These are phyloP conservation scores for Moesziomyces sp. DNA, from an alignment of 1,284 basidiomycete genomes.

Conservation along the genomic window DNA sequence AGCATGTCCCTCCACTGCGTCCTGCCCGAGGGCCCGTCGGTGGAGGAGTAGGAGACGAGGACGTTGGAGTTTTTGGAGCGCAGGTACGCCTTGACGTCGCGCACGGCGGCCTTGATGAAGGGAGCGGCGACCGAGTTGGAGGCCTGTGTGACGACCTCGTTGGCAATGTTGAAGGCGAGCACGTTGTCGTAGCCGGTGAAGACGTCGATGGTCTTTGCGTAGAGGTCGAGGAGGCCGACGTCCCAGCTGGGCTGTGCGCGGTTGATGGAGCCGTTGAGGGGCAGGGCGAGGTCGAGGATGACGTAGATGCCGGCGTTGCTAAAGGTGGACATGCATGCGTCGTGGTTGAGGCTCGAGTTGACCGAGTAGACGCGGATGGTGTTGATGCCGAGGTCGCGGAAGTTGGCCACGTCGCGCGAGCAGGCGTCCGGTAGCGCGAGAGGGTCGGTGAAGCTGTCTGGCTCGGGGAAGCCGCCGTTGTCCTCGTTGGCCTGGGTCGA, in stretches of 20 bases:
- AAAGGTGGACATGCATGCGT: conserved; percentile 83
- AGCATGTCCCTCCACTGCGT: conserved; percentile 71
- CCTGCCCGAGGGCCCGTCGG: conserved; percentile 76
- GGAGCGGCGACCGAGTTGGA: conserved; percentile 77
- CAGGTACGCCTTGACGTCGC: conserved; percentile 83
- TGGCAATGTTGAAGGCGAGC: conserved; percentile 81
- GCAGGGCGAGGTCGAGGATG: conserved; percentile 87
- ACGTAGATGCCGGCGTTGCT: conserved; percentile 85
- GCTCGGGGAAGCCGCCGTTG: conserved; percentile 76
- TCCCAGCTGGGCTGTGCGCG: conserved; percentile 81
- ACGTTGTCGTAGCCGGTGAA: conserved; percentile 71
- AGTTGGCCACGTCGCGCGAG: conserved; percentile 80
- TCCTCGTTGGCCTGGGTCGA: conserved; percentile 71
- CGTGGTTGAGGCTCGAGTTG: conserved; percentile 82
- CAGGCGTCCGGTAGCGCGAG: conserved; percentile 78
- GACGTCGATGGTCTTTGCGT: conserved; percentile 79
- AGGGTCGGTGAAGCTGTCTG: conserved; percentile 76
- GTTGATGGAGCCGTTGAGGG: conserved; percentile 86
- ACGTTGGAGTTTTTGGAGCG: conserved; percentile 74
- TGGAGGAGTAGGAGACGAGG: conserved; percentile 85
- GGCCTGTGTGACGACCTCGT: conserved; percentile 79
- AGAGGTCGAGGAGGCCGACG: conserved; percentile 82
- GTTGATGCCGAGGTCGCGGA: conserved; percentile 72
- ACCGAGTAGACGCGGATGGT: conserved; percentile 78
- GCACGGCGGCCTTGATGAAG: conserved; percentile 88